Percentiles rank a stretch among this genome's conserved stretches.
phyloP scores from a whole-genome alignment of 2,329 filamentous ascomycete species.

The Mollisiaceae sp. region DNA sequence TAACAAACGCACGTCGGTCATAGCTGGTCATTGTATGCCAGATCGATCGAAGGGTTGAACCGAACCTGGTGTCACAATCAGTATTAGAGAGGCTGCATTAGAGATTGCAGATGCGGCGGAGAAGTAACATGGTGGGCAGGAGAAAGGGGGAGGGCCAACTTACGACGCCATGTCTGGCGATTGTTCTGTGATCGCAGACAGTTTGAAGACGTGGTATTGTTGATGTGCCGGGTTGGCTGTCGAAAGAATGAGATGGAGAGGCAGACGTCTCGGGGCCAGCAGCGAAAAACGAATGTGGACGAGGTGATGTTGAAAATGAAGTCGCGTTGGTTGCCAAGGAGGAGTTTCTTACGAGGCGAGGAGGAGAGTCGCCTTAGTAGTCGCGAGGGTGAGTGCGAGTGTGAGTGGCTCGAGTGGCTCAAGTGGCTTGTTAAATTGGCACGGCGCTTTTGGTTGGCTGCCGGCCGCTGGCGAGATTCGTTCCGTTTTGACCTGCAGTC shows the following conservation, averaged over 20 bases:
- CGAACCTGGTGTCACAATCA: constrained; percentile 55
- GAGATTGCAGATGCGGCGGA: constrained; percentile 21
- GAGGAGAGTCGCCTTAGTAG: not conserved
- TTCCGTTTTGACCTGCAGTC: not conserved
- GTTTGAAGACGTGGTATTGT: constrained; percentile 23
- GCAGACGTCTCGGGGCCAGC: not conserved
- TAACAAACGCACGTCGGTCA: constrained; percentile 63
- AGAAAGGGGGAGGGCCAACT: constrained; percentile 31
- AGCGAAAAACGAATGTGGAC: constrained; percentile 6
- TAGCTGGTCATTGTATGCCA: constrained; percentile 86
- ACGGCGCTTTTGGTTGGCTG: constrained; percentile 6
- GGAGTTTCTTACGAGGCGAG: constrained; percentile 10
- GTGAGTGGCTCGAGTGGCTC: no score
- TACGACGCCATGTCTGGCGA: constrained; percentile 43
- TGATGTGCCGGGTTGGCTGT: constrained; percentile 33
- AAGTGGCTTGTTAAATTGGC: constrained; percentile 1
- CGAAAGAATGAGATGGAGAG: not conserved
- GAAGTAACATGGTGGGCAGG: constrained; percentile 13
- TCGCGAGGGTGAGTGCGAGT: no score
- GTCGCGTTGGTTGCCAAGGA: constrained; percentile 22
- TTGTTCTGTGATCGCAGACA: constrained; percentile 36
- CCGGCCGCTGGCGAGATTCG: constrained; percentile 1
- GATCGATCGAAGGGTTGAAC: constrained; percentile 81
- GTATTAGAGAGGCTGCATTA: constrained; percentile 29
- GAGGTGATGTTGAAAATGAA: not conserved